Conservation (phyloP, 257 asterid genomes). For the Scutellaria baicalensis region DNA sequence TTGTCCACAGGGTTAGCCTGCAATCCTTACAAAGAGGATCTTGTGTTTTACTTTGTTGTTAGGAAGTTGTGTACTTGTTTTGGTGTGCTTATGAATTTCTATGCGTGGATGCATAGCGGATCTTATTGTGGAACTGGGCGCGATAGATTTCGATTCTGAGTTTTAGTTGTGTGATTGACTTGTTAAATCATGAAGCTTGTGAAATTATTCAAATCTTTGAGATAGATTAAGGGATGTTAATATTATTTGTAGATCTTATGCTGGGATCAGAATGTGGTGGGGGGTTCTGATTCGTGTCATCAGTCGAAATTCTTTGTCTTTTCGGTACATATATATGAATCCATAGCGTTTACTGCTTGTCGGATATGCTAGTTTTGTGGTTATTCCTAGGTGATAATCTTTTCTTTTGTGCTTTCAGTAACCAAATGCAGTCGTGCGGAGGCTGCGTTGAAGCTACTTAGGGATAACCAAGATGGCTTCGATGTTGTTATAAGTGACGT, state of each 20-base stretch:
- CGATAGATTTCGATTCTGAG: not conserved
- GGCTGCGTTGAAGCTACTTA: conserved; percentile 50
- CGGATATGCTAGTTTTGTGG: not conserved
- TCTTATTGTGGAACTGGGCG: conserved; percentile 7
- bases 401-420: conserved; percentile 35
- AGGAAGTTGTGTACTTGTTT: conserved; percentile 3
- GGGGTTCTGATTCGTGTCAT: not conserved
- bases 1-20: no score
- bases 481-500: conserved; percentile 49
- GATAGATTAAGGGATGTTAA: not conserved
- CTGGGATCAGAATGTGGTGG: not conserved
- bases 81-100: not conserved
- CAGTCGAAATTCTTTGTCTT: not conserved
- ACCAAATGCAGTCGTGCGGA: conserved; percentile 75
- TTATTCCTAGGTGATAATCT: not conserved
- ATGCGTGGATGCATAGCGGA: conserved; percentile 2
- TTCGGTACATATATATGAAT: not conserved
- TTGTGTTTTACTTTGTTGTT: conserved; percentile 2
- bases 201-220: conserved; percentile 7
- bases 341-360: not conserved
- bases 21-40: no score
- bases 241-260: conserved; percentile 24
- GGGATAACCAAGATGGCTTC: conserved; percentile 37
- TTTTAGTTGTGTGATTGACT: conserved; percentile 9
- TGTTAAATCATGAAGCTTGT: not conserved